Evolutionary conservation across 345 rosid genomes (phyloP), one percentile per base, ranked within the genome.

Genomic region (Euphorbia lathyris): DNA sequence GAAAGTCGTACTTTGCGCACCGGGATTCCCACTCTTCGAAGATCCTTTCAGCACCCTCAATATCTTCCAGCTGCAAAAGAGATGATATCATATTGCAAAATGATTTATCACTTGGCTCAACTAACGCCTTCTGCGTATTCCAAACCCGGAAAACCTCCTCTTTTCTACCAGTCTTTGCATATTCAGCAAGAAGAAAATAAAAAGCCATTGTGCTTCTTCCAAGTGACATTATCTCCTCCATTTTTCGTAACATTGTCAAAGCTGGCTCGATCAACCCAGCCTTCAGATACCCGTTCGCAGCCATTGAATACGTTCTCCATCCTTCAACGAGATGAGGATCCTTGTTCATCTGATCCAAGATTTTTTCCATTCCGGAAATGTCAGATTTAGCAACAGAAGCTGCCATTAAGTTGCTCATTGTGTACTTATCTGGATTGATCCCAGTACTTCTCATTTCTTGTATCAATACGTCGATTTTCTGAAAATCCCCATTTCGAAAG

Each of bases 241-340:
- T 42, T 58, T 72, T 76, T 66, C 52, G 57, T 22, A 80, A 47
- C 72, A 73, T 66, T 38, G 20, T 27, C 55, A 72, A 52, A 52
- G 80, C 75, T 58, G 38, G 69, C 3, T 76, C 80, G 8, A 48
- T 61, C 27, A 38, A 29, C 34, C 78, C 83, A 56, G 42, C 58
- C 14, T 73, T 80, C 61, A 72, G 64, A 48, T 73, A 76, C 17
- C 77, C 83, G 45, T 9, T 66, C 22, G 80, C 80, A 36, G 75
- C 75, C 12, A 58, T 12, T 53, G 78, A 27, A 69, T 72, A 76
- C 3, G 50, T 3, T 20, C 48, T 36, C 78, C 83, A 76, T 38
- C 48, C 50, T 2, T 40, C 43, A 66, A 11, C 32, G 42, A 50
- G 12, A 5, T 20, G 23, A 11, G 68, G 60, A 68, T 64, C 20